Evolutionary conservation across 2,329 filamentous ascomycete genomes (phyloP).

Genomic region (Ceratocystis lukuohia): DNA sequence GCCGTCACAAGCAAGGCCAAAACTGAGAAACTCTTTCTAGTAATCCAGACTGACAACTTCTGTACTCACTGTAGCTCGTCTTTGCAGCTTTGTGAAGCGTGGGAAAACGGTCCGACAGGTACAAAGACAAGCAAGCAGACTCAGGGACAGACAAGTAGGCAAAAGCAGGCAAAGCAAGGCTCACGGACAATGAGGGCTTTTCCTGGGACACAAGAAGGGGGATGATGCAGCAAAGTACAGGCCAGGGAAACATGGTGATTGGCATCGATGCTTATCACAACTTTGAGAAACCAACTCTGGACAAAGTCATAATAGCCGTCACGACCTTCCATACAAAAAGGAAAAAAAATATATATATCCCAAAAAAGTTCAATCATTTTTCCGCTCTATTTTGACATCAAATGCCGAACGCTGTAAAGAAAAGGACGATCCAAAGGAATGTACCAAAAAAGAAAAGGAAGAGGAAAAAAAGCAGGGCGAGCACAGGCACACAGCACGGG

Average conservation of each 20-base stretch:
- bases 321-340: no score
- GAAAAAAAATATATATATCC: background rate
- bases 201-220: background rate
- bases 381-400: background rate
- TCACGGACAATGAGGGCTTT: background rate
- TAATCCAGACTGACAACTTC: no score
- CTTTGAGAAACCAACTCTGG: background rate
- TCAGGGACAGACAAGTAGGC: no score
- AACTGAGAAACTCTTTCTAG: no score
- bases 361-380: background rate
- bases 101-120: background rate
- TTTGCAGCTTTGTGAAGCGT: no score
- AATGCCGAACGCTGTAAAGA: conserved; percentile 6
- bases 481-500: conserved; percentile 3
- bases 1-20: no score
- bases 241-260: background rate
- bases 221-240: background rate
- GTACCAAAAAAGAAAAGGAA: conserved; percentile 5
- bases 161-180: background rate
- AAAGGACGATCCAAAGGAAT: background rate
- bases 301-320: no score
- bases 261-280: background rate
- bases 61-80: no score
- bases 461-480: conserved; percentile 4
- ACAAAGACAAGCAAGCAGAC: background rate